Conservation (phyloP, 345 rosid species). For the Dipteronia dyeriana region DNA sequence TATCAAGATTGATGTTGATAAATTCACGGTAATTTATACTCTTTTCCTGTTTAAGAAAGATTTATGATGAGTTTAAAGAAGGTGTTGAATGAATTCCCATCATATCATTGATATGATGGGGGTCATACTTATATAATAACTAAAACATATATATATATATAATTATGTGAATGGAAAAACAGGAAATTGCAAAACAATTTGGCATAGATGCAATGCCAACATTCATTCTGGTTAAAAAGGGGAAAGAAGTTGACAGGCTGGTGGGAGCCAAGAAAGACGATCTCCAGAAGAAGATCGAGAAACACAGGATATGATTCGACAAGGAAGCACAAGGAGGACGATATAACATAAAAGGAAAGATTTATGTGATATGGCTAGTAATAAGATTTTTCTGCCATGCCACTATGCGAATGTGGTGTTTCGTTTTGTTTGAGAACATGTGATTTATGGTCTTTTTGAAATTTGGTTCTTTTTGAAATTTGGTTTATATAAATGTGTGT, state of each 20-base stretch:
- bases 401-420: too few relatives aligned
- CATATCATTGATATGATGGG: not conserved
- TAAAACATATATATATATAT: not conserved
- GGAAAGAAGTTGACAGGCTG: constrained; percentile 55
- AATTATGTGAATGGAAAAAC: constrained; percentile 20
- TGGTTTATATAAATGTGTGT: too few relatives aligned
- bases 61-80: not conserved
- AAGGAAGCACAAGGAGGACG: not conserved
- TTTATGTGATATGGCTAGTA: not conserved
- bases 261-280: constrained; percentile 59
- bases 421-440: too few relatives aligned
- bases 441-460: too few relatives aligned
- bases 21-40: constrained; percentile 41
- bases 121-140: not conserved
- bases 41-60: not conserved
- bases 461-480: too few relatives aligned
- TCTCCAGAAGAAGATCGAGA: constrained; percentile 60
- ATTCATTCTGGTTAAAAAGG: constrained; percentile 61
- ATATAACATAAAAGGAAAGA: not conserved
- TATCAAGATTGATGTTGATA: constrained; percentile 75
- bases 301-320: constrained; percentile 24
- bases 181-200: constrained; percentile 51
- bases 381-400: not conserved
- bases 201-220: constrained; percentile 52
- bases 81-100: not conserved